Conservation (phyloP, 805 yeast genomes). For the Candida jianshihensis region DNA sequence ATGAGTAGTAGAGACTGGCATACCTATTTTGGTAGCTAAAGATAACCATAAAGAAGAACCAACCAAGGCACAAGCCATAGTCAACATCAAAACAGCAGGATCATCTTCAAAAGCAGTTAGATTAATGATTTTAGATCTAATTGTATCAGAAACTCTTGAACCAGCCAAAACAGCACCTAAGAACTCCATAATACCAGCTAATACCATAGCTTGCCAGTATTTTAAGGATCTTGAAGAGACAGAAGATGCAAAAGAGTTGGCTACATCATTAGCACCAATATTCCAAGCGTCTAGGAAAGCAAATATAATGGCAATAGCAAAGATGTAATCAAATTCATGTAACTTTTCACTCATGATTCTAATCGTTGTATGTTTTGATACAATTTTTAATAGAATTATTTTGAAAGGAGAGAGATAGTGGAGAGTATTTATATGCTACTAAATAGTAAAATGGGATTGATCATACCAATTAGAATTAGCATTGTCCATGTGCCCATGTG, state of each 20-base stretch:
- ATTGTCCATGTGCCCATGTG: no score
- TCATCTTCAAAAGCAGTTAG: constrained; percentile 38
- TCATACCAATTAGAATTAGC: no score
- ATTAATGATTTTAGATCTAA: constrained; percentile 57
- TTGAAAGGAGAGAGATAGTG: no score
- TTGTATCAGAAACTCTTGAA: constrained; percentile 67
- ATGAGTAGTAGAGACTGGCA: constrained; percentile 81
- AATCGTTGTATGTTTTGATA: not conserved
- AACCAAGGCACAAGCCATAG: constrained; percentile 69
- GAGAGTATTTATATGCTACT: no score
- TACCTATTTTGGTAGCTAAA: constrained; percentile 57
- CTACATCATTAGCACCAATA: constrained; percentile 78
- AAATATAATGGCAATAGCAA: constrained; percentile 62
- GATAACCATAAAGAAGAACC: constrained; percentile 70
- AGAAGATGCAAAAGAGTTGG: constrained; percentile 74
- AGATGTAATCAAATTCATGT: constrained; percentile 54
- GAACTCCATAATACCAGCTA: constrained; percentile 67
- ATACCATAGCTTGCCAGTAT: constrained; percentile 70
- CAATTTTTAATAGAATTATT: no score
- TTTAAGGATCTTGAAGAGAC: constrained; percentile 63
- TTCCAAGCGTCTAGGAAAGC: constrained; percentile 76
- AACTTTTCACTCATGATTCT: constrained; percentile 7
- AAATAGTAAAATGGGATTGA: no score
- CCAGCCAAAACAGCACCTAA: constrained; percentile 72
- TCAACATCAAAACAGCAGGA: constrained; percentile 68